A percentile compares a stretch with the other conserved stretches of the same genome.
phyloP scores from a whole-genome alignment of 2,329 filamentous ascomycete genomes.

The Phialophora tarda region DNA sequence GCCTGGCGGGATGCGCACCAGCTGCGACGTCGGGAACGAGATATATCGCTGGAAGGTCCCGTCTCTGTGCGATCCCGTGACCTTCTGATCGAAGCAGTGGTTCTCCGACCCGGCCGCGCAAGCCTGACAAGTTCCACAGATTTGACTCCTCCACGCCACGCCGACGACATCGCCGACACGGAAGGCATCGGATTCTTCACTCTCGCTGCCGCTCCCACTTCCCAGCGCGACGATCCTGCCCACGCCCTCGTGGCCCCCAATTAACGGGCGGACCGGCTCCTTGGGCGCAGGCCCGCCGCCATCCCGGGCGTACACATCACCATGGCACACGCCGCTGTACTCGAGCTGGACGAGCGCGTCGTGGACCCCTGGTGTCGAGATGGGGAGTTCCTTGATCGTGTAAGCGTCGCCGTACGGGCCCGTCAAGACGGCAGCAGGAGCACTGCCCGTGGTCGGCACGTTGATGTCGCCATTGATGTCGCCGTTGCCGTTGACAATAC shows the following conservation, averaged over 20 bases:
- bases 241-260: constrained; percentile 19
- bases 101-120: constrained; percentile 19
- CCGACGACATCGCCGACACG: constrained; percentile 15
- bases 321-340: constrained; percentile 26
- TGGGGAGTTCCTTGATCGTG: constrained; percentile 8
- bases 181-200: constrained; percentile 4
- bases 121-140: constrained; percentile 19
- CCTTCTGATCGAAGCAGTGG: constrained; percentile 19
- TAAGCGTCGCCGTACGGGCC: constrained; percentile 15
- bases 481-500: neutral
- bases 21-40: constrained; percentile 20
- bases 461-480: neutral
- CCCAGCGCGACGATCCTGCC: constrained; percentile 21
- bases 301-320: constrained; percentile 21
- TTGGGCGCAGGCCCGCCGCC: constrained; percentile 23
- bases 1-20: constrained; percentile 9
- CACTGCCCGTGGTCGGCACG: neutral
- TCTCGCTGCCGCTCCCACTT: neutral
- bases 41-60: constrained; percentile 21
- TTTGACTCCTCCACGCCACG: constrained; percentile 17
- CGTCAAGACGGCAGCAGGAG: constrained; percentile 10
- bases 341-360: constrained; percentile 20
- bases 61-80: constrained; percentile 15
- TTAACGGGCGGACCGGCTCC: constrained; percentile 14
- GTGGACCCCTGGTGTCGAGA: neutral